A percentile compares a stretch with the other conserved stretches of the same genome.
These are phyloP conservation scores for Erysimum cheiranthoides DNA, from an alignment of 345 rosid species.

Conservation along the genomic window DNA sequence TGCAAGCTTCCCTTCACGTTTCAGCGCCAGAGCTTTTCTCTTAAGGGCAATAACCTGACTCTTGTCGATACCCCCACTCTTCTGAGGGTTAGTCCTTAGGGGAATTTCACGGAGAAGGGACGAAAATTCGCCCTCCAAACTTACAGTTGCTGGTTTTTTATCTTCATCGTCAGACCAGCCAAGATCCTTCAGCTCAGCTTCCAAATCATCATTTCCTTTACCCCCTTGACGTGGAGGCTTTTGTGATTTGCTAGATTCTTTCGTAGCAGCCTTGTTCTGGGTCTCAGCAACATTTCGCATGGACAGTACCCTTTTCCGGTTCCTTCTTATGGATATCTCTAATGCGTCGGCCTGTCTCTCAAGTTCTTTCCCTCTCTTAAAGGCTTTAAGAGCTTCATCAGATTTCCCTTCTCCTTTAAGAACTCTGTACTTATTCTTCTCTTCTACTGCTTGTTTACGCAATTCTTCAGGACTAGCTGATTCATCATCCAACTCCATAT, in stretches of 20 bases:
- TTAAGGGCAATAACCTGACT: conserved; percentile 70
- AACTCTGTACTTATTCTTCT: conserved; percentile 68
- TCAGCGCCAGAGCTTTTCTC: conserved; percentile 76
- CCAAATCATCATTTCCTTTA: conserved; percentile 62
- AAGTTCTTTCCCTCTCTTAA: conserved; percentile 91
- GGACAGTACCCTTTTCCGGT: conserved; percentile 54
- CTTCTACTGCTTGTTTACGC: conserved; percentile 76
- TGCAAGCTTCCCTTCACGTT: conserved; percentile 91
- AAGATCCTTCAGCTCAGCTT: conserved; percentile 72
- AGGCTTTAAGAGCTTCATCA: conserved; percentile 86
- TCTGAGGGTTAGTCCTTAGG: conserved; percentile 45
- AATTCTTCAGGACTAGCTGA: conserved; percentile 63
- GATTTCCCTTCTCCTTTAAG: conserved; percentile 84
- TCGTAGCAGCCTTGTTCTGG: conserved; percentile 50
- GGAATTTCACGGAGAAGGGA: conserved; percentile 73
- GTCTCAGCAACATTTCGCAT: conserved; percentile 46
- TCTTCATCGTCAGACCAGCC: conserved; percentile 87
- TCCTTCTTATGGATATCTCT: conserved; percentile 65
- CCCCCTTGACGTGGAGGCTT: conserved; percentile 50
- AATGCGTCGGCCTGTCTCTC: conserved; percentile 90
- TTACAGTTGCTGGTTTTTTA: conserved; percentile 55
- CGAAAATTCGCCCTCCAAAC: conserved; percentile 85
- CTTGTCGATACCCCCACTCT: conserved; percentile 56
- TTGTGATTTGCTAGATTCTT: conserved; percentile 55
- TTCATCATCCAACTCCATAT: conserved; percentile 43